A percentile compares a stretch with the other conserved stretches of the same genome.
phyloP scores from a whole-genome alignment of 2,329 filamentous ascomycete genomes.

The Stagonosporopsis tanaceti region DNA sequence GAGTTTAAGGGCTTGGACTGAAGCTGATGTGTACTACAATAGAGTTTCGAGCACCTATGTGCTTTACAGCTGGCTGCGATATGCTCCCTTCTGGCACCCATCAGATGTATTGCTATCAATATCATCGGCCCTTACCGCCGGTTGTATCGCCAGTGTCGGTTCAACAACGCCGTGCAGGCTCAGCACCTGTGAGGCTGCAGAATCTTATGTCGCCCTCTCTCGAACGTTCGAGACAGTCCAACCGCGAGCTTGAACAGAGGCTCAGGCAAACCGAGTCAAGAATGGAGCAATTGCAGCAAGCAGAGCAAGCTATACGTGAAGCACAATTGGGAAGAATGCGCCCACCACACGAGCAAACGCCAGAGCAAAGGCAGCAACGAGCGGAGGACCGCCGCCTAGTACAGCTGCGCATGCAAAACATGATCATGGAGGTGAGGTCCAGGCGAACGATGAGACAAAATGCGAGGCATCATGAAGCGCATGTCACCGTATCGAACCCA shows the following conservation, averaged over 20 bases:
- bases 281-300: not conserved
- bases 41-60: not conserved
- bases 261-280: no score
- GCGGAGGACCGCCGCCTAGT: no score
- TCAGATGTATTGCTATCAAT: not conserved
- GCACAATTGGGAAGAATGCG: no score
- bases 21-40: not conserved
- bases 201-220: not conserved
- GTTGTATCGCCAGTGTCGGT: not conserved
- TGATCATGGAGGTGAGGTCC: no score
- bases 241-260: not conserved
- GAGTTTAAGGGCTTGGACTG: not conserved
- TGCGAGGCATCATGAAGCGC: no score
- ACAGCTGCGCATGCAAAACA: no score
- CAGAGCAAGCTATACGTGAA: no score
- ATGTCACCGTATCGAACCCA: no score
- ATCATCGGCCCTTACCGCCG: not conserved
- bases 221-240: not conserved
- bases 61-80: constrained; percentile 8
- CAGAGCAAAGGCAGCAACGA: not conserved
- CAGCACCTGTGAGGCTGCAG: not conserved
- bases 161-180: not conserved
- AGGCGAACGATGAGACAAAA: no score
- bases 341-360: not conserved
- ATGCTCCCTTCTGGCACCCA: not conserved